Percentiles rank a stretch among this genome's conserved stretches.
Conservation (phyloP, 2,329 filamentous ascomycete species). For the Cladophialophora chaetospira region DNA sequence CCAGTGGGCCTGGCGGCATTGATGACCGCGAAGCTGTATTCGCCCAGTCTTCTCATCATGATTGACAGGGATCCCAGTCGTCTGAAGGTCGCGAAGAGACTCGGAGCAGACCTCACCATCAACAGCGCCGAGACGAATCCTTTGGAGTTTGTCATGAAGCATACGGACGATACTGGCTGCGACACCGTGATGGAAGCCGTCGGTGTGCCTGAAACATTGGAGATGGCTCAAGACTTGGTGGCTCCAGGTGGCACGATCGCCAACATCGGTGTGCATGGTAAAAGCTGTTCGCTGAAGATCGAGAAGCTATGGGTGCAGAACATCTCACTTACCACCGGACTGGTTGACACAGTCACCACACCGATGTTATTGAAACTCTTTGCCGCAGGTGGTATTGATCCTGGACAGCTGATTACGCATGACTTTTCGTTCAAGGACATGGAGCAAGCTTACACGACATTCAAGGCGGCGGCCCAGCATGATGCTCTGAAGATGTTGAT, state of each 20-base stretch:
- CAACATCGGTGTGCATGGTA: slow-evolving; percentile 61
- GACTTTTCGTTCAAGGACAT: slow-evolving; percentile 45
- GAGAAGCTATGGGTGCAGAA: slow-evolving; percentile 59
- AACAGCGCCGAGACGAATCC: slow-evolving; percentile 43
- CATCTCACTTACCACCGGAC: slow-evolving; percentile 53
- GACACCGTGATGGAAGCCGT: slow-evolving; percentile 63
- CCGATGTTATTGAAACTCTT: slow-evolving; percentile 54
- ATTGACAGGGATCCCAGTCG: slow-evolving; percentile 55
- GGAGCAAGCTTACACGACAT: slow-evolving; percentile 51
- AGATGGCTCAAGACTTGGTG: slow-evolving; percentile 56
- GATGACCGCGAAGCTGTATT: slow-evolving; percentile 58
- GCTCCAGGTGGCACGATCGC: slow-evolving; percentile 57
- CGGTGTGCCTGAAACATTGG: slow-evolving; percentile 56
- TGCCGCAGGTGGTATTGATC: slow-evolving; percentile 45
- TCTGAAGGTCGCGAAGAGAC: slow-evolving; percentile 48
- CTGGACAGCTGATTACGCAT: slow-evolving; percentile 51
- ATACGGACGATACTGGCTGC: slow-evolving; percentile 57
- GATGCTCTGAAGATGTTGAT: slow-evolving; percentile 51
- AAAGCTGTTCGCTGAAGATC: slow-evolving; percentile 54
- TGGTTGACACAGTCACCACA: slow-evolving; percentile 53
- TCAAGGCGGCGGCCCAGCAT: slow-evolving; percentile 46
- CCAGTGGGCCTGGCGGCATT: slow-evolving; percentile 59
- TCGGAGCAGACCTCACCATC: slow-evolving; percentile 54
- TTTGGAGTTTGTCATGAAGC: slow-evolving; percentile 42
- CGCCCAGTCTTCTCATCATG: slow-evolving; percentile 54